Percentiles rank a stretch among this genome's conserved stretches.
These are phyloP conservation scores for Microcyclospora pomicola DNA, from an alignment of 2,329 filamentous ascomycete genomes.

Conservation along the genomic window DNA sequence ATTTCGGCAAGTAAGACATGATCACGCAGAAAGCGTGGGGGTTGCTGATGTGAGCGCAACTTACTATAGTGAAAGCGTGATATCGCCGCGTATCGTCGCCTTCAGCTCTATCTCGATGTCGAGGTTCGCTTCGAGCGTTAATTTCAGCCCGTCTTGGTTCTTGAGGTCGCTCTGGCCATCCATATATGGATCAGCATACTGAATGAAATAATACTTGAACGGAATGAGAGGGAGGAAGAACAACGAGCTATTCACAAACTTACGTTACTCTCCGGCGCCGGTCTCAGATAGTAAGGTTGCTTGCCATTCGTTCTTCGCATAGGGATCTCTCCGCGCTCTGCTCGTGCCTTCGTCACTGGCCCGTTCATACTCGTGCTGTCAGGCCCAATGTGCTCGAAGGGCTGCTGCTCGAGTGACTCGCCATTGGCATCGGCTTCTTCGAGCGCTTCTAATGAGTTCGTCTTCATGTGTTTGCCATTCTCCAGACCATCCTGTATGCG, in stretches of 20 bases:
- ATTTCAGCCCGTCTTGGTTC: conserved; percentile 52
- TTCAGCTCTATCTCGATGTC: conserved; percentile 78
- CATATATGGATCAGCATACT: neutral
- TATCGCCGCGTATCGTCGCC: conserved; percentile 71
- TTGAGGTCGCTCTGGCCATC: conserved; percentile 24
- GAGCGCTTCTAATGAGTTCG: conserved; percentile 33
- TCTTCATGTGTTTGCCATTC: conserved; percentile 40
- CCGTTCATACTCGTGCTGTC: conserved; percentile 43
- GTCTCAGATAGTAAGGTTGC: conserved; percentile 29
- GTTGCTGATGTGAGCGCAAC: conserved; percentile 21
- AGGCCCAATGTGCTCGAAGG: conserved; percentile 42
- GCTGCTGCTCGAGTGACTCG: conserved; percentile 34
- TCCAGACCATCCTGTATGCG: conserved; percentile 31
- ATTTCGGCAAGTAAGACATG: too few relatives aligned
- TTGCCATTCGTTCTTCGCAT: conserved; percentile 38
- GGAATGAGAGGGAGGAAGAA: too few relatives aligned
- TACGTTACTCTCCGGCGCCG: conserved; percentile 11
- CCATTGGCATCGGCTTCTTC: conserved; percentile 39
- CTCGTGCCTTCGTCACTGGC: conserved; percentile 40
- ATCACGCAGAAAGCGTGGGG: too few relatives aligned
- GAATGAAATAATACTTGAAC: neutral
- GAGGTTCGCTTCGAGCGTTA: conserved; percentile 63
- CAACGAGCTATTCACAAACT: too few relatives aligned
- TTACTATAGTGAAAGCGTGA: conserved; percentile 66
- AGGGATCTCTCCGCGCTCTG: conserved; percentile 41